Percentiles rank a stretch among this genome's conserved stretches.
Evolutionary conservation across 371 early-diverging fungal species (phyloP).

Genomic region (Capniomyces stellatus): DNA sequence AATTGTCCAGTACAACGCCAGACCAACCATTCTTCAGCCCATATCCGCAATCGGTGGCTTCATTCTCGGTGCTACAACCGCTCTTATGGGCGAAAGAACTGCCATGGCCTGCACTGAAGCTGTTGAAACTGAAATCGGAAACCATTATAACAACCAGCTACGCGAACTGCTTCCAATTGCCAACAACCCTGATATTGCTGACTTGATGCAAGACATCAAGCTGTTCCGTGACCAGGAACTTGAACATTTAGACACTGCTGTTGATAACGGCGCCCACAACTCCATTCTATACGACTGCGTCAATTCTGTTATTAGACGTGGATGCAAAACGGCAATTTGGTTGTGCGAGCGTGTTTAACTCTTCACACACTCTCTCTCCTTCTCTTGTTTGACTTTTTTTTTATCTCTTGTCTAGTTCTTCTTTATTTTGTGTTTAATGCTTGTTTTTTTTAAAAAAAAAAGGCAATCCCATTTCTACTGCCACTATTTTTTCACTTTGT

Average conservation of each 20-base stretch:
- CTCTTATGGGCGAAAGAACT: slow-evolving; percentile 76
- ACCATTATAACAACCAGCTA: slow-evolving; percentile 81
- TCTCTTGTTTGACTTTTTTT: too few species aligned
- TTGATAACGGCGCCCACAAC: slow-evolving; percentile 70
- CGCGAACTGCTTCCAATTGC: slow-evolving; percentile 3
- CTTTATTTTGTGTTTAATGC: too few species aligned
- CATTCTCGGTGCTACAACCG: slow-evolving; percentile 70
- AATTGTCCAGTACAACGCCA: slow-evolving; percentile 50
- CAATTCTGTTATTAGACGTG: slow-evolving; percentile 51
- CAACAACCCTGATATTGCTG: slow-evolving; percentile 6
- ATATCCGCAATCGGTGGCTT: slow-evolving; percentile 79
- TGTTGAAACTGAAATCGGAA: slow-evolving; percentile 92
- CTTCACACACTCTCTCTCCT: too few species aligned
- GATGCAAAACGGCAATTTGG: slow-evolving; percentile 74
- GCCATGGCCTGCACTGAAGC: slow-evolving; percentile 98
- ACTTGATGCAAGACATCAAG: slow-evolving; percentile 12
- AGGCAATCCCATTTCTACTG: too few species aligned
- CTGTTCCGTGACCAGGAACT: slow-evolving; percentile 90
- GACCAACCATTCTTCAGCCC: slow-evolving; percentile 73
- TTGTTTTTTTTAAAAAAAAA: too few species aligned
- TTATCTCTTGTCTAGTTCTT: too few species aligned
- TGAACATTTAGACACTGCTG: slow-evolving; percentile 81
- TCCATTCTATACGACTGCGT: slow-evolving; percentile 59
- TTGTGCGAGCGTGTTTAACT: slow-evolving; percentile 40
- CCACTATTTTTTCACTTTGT: too few species aligned